Conservation (phyloP, 1,139 yeast species). For the Protomyces inouyei region DNA sequence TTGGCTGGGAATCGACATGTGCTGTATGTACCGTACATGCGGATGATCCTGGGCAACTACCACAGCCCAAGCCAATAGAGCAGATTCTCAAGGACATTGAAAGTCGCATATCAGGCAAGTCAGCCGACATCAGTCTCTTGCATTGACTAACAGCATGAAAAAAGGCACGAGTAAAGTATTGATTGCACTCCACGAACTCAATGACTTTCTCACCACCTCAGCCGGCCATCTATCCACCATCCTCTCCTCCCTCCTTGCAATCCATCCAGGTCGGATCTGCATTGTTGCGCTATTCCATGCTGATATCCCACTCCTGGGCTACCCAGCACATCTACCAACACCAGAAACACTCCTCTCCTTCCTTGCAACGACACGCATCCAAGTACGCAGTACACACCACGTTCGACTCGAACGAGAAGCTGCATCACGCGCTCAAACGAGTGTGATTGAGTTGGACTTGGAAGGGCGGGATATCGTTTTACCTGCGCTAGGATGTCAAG, state of each 20-base stretch:
- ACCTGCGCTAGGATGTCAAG: conserved; percentile 1
- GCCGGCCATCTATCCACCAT: conserved; percentile 18
- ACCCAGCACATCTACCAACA: conserved; percentile 14
- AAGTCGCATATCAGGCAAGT: not conserved
- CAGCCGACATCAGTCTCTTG: not conserved
- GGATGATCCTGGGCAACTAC: not conserved
- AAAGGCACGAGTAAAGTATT: conserved; percentile 1
- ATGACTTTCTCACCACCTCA: conserved; percentile 18
- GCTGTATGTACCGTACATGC: conserved; percentile 16
- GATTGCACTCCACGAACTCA: conserved; percentile 9
- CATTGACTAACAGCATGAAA: not conserved
- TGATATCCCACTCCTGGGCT: conserved; percentile 8
- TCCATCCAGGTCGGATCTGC: conserved; percentile 11
- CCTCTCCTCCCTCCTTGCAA: conserved; percentile 10
- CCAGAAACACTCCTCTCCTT: conserved; percentile 19
- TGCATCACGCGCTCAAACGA: conserved; percentile 2
- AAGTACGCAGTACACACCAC: conserved; percentile 6
- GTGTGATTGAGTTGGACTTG: conserved; percentile 3
- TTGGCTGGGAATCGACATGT: conserved; percentile 6
- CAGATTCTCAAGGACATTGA: conserved; percentile 5
- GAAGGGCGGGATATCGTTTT: conserved; percentile 13
- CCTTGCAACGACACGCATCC: conserved; percentile 24
- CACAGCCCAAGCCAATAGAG: conserved; percentile 1
- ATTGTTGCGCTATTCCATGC: conserved; percentile 12
- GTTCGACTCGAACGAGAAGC: conserved; percentile 18